Evolutionary conservation across 805 yeast species (phyloP), one percentile per base, ranked within the genome.

Genomic region (Candida golubevii): DNA sequence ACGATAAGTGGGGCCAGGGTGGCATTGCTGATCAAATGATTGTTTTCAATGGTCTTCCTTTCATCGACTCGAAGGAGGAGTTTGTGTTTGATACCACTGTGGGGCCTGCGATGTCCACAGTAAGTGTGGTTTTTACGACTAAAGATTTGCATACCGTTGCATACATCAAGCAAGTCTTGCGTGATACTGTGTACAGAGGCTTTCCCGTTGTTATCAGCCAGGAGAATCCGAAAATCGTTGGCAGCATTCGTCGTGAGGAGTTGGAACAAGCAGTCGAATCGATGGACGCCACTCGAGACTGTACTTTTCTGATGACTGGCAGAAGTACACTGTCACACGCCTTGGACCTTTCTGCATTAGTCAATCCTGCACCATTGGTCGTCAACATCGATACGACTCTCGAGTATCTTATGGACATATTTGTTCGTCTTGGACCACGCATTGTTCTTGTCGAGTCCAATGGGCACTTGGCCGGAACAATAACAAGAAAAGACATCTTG

Each of bases 1-100:
- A 80, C 53, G 93, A 86, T 47, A 72, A 67, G 44, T 82, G 84
- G 71, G 95, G 96, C 2, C 71, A 76, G 23, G 80, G 80, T 0
- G 99, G 98, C 1, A 91, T 93, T 48, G 97, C 99, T 0, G 99
- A 93, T 60, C 95, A 88, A 63, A 90, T 90, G 87, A 89, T 95
- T 49, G 67, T 71, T 33, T 85, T 87, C 56, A 90, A 89, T 64
- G 97, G 97, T 0, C 72, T 87, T 38, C 99, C 99, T 0, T 79
- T 79, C 46, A 74, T 91, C 26, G 89, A 79, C 58, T 69, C 80
- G 10, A 84, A 84, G 55, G 90, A 83, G 50, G 88, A 83, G 36
- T 80, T 76, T 48, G 67, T 67, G 13, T 81, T 83, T 56, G 58
- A 59, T 35, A 58, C 63, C 3, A 58, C 62, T 2, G 73, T 67